These are phyloP conservation scores for Ramaria sp. DNA, from an alignment of 768 basidiomycete species.

Conservation along the genomic window DNA sequence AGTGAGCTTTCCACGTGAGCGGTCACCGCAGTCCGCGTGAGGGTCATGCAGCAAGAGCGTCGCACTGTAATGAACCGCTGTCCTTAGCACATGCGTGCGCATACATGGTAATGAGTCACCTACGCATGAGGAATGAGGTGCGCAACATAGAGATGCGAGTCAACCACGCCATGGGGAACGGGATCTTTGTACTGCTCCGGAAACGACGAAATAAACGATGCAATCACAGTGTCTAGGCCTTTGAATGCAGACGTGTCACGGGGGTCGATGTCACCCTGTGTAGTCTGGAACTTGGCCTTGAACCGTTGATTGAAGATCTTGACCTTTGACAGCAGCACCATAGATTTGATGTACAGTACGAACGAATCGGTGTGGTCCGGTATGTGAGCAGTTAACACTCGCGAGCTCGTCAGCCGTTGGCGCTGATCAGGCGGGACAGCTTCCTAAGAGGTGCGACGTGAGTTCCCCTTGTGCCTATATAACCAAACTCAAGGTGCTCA, in stretches of 20 bases:
- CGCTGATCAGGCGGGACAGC: slow-evolving; percentile 41
- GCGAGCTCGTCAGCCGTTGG: slow-evolving; percentile 56
- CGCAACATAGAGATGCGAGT: slow-evolving; percentile 32
- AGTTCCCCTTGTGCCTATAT: neutral
- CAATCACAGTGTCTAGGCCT: slow-evolving; percentile 48
- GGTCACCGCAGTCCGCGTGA: slow-evolving; percentile 55
- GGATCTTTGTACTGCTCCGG: slow-evolving; percentile 47
- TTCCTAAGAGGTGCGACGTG: slow-evolving; percentile 13
- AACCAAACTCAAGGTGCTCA: slow-evolving; percentile 21
- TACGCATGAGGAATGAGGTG: slow-evolving; percentile 15
- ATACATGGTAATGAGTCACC: slow-evolving; percentile 8
- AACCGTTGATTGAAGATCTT: slow-evolving; percentile 64
- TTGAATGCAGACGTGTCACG: slow-evolving; percentile 52
- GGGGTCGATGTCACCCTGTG: slow-evolving; percentile 29
- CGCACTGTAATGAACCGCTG: slow-evolving; percentile 31
- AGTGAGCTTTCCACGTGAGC: slow-evolving; percentile 60
- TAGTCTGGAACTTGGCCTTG: slow-evolving; percentile 27
- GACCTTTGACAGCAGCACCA: slow-evolving; percentile 48
- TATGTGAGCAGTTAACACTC: slow-evolving; percentile 52
- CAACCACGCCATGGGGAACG: slow-evolving; percentile 33
- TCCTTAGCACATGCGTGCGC: slow-evolving; percentile 11
- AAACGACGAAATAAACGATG: slow-evolving; percentile 48
- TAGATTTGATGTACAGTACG: slow-evolving; percentile 57
- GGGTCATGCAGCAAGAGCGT: slow-evolving; percentile 68
- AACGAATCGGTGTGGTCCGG: slow-evolving; percentile 60